A percentile compares a stretch with the other conserved stretches of the same genome.
Conservation (phyloP, 495 filamentous ascomycete species). For the Penicillium diatomitis region DNA sequence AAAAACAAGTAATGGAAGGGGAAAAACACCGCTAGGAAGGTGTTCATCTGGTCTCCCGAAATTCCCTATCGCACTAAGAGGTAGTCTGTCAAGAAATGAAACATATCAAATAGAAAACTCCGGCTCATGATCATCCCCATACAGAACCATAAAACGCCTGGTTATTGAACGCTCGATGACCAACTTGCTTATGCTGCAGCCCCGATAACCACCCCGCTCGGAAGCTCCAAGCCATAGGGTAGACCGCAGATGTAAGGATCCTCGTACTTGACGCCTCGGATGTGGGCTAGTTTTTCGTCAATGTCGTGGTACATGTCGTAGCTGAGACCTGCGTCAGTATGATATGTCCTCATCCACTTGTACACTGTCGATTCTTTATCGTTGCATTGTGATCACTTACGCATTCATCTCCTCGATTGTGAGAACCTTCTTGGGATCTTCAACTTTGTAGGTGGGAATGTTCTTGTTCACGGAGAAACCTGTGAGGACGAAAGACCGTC, state of each 20-base stretch:
- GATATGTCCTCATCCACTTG: no score
- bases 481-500: not conserved
- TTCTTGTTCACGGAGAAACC: constrained; percentile 40
- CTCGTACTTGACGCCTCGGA: constrained; percentile 13
- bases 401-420: constrained; percentile 46
- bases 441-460: constrained; percentile 36
- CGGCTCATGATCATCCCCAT: no score
- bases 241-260: constrained; percentile 26
- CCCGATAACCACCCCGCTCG: constrained; percentile 26
- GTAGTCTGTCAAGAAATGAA: no score
- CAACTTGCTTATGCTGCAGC: not conserved
- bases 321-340: constrained; percentile 13
- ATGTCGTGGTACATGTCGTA: constrained; percentile 43
- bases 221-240: constrained; percentile 30
- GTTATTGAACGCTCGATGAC: no score
- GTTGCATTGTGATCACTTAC: constrained; percentile 18
- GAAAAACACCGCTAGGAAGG: no score
- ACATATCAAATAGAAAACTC: no score
- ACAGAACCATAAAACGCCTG: no score
- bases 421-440: constrained; percentile 37
- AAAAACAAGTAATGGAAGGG: no score
- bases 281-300: constrained; percentile 27
- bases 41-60: no score
- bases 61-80: no score
- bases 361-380: no score